Conservation (phyloP, 257 asterid genomes). For the Misopates orontium region DNA sequence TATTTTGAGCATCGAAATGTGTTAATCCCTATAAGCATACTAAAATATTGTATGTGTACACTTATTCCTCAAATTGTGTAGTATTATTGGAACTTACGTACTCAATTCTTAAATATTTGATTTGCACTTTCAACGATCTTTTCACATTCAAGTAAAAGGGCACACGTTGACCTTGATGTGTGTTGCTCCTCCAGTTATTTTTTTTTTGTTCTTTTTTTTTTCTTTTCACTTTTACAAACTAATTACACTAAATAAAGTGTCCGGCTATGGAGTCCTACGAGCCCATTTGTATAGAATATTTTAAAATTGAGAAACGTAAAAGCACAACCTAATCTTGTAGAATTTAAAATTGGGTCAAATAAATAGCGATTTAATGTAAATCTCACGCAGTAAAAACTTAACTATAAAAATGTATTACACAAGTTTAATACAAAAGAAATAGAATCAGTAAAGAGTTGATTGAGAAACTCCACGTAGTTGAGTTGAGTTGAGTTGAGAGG, state of each 20-base stretch:
- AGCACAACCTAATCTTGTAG: neutral
- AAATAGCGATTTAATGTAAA: neutral
- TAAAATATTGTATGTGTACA: slow-evolving; percentile 5
- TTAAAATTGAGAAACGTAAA: neutral
- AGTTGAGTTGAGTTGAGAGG: no score
- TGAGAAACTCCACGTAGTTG: neutral
- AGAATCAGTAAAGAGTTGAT: neutral
- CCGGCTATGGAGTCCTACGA: slow-evolving; percentile 18
- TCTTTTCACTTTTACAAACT: no score
- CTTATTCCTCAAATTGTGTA: slow-evolving; percentile 1
- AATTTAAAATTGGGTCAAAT: neutral
- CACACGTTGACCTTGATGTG: slow-evolving; percentile 21
- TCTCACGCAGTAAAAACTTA: no score
- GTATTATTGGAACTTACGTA: no score
- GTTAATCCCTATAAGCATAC: neutral
- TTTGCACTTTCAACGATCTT: slow-evolving; percentile 9
- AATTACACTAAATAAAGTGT: neutral
- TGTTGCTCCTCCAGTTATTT: no score
- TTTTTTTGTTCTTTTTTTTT: neutral
- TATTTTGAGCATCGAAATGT: slow-evolving; percentile 18
- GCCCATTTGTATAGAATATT: neutral
- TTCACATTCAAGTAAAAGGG: neutral
- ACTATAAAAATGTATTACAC: no score
- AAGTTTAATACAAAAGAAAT: neutral
- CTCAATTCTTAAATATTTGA: neutral